phyloP scores from a whole-genome alignment of 768 basidiomycete genomes.

The Collybiopsis luxurians region DNA sequence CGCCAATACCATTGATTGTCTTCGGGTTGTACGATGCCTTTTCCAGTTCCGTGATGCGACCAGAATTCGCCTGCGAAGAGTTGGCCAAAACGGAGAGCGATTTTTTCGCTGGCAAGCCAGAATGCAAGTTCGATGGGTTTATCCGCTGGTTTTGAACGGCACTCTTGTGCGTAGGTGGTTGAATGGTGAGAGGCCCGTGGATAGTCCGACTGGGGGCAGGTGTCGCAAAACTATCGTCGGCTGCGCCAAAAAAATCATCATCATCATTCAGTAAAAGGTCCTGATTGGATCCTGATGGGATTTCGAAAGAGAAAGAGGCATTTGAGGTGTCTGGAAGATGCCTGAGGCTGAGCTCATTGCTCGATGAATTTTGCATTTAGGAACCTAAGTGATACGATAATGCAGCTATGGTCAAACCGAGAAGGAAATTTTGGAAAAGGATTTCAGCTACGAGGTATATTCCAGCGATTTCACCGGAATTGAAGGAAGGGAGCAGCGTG shows the following conservation, averaged over 20 bases:
- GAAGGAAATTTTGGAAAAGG: too few relatives aligned
- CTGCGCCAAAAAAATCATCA: slow-evolving; percentile 43
- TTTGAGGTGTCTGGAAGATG: slow-evolving; percentile 55
- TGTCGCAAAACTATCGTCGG: slow-evolving; percentile 35
- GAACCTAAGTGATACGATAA: too few relatives aligned
- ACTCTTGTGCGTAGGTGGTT: slow-evolving; percentile 35
- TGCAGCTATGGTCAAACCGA: too few relatives aligned
- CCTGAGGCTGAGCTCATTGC: slow-evolving; percentile 44
- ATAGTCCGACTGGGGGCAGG: slow-evolving; percentile 23
- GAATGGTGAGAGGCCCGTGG: slow-evolving; percentile 33
- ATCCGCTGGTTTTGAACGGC: background rate
- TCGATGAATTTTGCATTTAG: slow-evolving; percentile 27
- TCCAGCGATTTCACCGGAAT: too few relatives aligned
- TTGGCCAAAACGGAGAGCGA: background rate
- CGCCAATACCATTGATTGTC: too few relatives aligned
- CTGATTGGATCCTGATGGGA: slow-evolving; percentile 43
- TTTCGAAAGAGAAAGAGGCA: slow-evolving; percentile 54
- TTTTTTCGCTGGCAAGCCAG: slow-evolving; percentile 13
- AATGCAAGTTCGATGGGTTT: slow-evolving; percentile 21
- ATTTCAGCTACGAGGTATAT: too few relatives aligned
- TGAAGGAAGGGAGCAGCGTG: too few relatives aligned
- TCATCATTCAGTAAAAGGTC: slow-evolving; percentile 51
- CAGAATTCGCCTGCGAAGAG: background rate
- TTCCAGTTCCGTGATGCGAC: background rate
- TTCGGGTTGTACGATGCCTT: too few relatives aligned